Evolutionary conservation across 83 land plant genomes (phyloP), one percentile per base, ranked within the genome.

Genomic region (Diphasiastrum complanatum): DNA sequence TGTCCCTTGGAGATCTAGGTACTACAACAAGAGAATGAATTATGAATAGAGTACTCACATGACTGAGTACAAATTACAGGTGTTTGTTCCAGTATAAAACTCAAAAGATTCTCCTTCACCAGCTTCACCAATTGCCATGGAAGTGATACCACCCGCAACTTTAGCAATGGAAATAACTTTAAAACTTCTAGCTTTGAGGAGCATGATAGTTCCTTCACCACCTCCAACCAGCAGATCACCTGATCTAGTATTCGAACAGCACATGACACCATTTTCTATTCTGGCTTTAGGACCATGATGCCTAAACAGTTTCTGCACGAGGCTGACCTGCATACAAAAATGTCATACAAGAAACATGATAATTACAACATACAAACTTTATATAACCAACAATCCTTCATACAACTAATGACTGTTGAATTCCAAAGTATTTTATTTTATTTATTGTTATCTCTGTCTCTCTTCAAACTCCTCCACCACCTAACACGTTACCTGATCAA

Each of bases 121-220:
- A 5, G 30, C 35, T 22, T 48, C 57, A n/a, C 55, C 60, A 11
- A 62, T 20, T 23, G 73, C 63, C 0, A 75, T 34, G 14, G 78
- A 61, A 11, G 74, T 68, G 10, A 75, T 63, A 30, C 45, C 40
- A 30, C 78, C 78, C n/a, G 50, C 33, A 14, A 75, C 24, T 52
- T 68, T 53, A 8, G 60, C 37, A n/a, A 24, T 29, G 32, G 45
- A 63, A 24, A 68, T 35, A 14, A 22, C 16, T 56, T 64, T 75
- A 31, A 75, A 56, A 3, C 37, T 54, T 24, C 47, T 63, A 12
- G 48, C 26, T 37, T 64, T 62, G 1, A 75, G 28, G 4, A 75
- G 63, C 16, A 54, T 53, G 5, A 75, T 53, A 10, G 63, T 53
- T 55, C 78, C 78, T 54, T 75, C 74, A n/a, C 78, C 78, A 40